Evolutionary conservation across 495 filamentous ascomycete genomes (phyloP).

Genomic region (Penicillium coffeae): DNA sequence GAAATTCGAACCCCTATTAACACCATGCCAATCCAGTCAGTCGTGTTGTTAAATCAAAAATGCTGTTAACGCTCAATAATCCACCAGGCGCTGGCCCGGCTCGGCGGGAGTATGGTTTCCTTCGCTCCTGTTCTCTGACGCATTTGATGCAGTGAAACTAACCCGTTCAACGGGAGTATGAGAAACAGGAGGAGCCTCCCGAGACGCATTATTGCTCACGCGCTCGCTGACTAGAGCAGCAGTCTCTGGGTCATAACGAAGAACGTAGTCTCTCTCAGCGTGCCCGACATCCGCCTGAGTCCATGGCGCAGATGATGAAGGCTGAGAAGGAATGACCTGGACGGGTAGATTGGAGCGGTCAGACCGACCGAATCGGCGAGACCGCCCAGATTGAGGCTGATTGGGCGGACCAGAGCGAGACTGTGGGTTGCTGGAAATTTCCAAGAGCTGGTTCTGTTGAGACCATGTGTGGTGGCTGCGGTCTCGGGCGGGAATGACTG

Average conservation of each 20-base stretch:
- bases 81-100: not conserved
- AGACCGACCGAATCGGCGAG: not conserved
- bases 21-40: no score
- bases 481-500: conserved; percentile 64
- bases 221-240: conserved; percentile 40
- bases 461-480: conserved; percentile 47
- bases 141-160: conserved; percentile 19
- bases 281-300: conserved; percentile 28
- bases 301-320: conserved; percentile 39
- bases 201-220: conserved; percentile 5
- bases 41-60: no score
- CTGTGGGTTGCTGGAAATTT: not conserved
- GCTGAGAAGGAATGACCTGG: conserved; percentile 39
- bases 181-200: not conserved
- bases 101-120: not conserved
- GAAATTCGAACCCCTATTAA: no score
- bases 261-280: conserved; percentile 26
- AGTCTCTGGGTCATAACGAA: conserved; percentile 45
- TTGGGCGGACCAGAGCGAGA: conserved; percentile 2
- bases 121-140: conserved; percentile 8
- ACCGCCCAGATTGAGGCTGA: not conserved
- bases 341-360: conserved; percentile 20
- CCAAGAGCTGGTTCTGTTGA: conserved; percentile 17
- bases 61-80: not conserved
- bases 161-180: conserved; percentile 8